These are phyloP conservation scores for Fragaria iinumae DNA, from an alignment of 306 rosid genomes.

Conservation along the genomic window DNA sequence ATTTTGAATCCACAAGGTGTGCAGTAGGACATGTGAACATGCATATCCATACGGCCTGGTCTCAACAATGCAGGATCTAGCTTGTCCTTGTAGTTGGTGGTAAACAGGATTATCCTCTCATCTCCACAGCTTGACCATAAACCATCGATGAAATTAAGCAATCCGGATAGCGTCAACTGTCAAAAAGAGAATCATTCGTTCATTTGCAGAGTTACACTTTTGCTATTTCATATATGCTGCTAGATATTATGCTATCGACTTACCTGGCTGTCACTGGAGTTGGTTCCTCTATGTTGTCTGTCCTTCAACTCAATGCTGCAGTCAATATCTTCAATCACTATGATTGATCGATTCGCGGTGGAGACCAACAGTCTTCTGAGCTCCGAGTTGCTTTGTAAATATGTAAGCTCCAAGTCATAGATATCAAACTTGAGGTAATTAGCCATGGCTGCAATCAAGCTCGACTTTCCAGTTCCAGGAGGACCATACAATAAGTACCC, in stretches of 20 bases:
- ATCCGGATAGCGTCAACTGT: constrained; percentile 48
- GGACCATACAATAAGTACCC: constrained; percentile 58
- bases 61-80: constrained; percentile 44
- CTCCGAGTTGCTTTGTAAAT: constrained; percentile 12
- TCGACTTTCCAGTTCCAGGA: constrained; percentile 58
- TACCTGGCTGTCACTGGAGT: constrained; percentile 22
- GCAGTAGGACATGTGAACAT: constrained; percentile 44
- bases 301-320: constrained; percentile 41
- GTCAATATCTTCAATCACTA: constrained; percentile 58
- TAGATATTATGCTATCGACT: background rate
- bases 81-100: constrained; percentile 43
- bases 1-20: constrained; percentile 34
- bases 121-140: constrained; percentile 46
- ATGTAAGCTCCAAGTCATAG: constrained; percentile 53
- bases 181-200: background rate
- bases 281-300: constrained; percentile 15
- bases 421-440: constrained; percentile 47
- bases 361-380: constrained; percentile 30
- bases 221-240: background rate
- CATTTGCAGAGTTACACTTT: background rate
- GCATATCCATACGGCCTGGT: constrained; percentile 61
- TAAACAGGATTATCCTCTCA: constrained; percentile 44
- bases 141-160: constrained; percentile 43
- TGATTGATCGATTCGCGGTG: constrained; percentile 44
- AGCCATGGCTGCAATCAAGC: constrained; percentile 58